Percentiles rank a stretch among this genome's conserved stretches.
These are phyloP conservation scores for Leccinum fibrillosum DNA, from an alignment of 768 basidiomycete species.

Conservation along the genomic window DNA sequence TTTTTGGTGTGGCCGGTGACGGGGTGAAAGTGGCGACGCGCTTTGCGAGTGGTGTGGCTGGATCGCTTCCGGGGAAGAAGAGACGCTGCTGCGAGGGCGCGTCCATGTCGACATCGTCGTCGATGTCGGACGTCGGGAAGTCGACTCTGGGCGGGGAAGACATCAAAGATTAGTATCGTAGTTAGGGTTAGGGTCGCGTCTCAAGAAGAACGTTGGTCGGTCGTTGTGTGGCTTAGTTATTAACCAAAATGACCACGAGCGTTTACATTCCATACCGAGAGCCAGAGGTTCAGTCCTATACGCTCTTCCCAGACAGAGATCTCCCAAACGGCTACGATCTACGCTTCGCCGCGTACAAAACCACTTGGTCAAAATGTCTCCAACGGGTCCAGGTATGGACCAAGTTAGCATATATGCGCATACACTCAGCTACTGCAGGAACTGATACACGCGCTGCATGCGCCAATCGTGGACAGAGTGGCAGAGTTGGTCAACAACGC, in stretches of 20 bases:
- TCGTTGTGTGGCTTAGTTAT: background rate
- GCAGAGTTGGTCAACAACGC: slow-evolving; percentile 41
- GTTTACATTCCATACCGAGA: slow-evolving; percentile 28
- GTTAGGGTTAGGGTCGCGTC: background rate
- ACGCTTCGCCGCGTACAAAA: slow-evolving; percentile 51
- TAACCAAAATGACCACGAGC: slow-evolving; percentile 22
- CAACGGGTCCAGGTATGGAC: slow-evolving; percentile 50
- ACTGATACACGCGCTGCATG: slow-evolving; percentile 47
- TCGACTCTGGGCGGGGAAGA: slow-evolving; percentile 64
- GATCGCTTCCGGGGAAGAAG: slow-evolving; percentile 33
- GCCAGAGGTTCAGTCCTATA: slow-evolving; percentile 21
- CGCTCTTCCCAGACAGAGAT: slow-evolving; percentile 30
- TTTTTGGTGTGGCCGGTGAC: slow-evolving; percentile 43
- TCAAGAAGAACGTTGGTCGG: background rate
- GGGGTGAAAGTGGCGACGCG: slow-evolving; percentile 24
- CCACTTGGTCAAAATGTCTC: slow-evolving; percentile 59
- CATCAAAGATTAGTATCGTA: slow-evolving; percentile 39
- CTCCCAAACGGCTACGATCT: slow-evolving; percentile 33
- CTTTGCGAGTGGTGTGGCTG: slow-evolving; percentile 47
- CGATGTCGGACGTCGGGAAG: slow-evolving; percentile 57
- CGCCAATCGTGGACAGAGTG: slow-evolving; percentile 45
- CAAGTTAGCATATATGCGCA: background rate
- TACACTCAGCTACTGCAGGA: slow-evolving; percentile 30
- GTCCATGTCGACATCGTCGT: slow-evolving; percentile 58
- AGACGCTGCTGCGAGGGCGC: slow-evolving; percentile 26